Base-by-base conservation (phyloP, 2,329 filamentous ascomycete species). In the Microthyrium microscopicum region DNA sequence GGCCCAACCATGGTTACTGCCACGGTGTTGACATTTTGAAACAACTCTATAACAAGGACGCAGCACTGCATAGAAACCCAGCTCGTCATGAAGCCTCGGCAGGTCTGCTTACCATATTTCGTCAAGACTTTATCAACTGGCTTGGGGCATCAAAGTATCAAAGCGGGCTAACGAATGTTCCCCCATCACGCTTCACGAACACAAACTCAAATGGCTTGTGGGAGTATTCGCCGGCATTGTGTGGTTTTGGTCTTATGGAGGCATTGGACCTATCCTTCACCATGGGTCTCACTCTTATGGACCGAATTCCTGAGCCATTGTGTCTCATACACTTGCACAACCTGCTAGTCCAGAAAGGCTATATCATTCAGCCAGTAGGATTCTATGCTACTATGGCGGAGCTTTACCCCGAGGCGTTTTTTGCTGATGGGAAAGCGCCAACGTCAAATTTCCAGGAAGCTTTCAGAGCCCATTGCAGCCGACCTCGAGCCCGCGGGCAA, bases 151-250 rank as follows among this genome's bases (percentile, higher is more conserved):
- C 49, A 4, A 56, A 50, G 34, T 55, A 55, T 34, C 48, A 38
- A 44, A 16, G 44, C 34, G 52, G 51, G n/a, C 42, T 56, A 25
- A 41, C n/a, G 4, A 45, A 32, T 0, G 56, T 61, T 20, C 51
- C 56, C 0, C 51, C 51, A 3, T 63, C 61, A 3, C 55, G 55
- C 0, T 65, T 66, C 40, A 44, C 53, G 1, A 42, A 46, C 11
- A 50, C 49, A 2, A 52, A 59, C 37, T 5, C 51, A 1, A 63
- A 66, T 30, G 61, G 60, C 0, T 46, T 66, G 1, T 66, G 57
- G 54, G 54, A 60, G 13, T 62, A 60, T 35, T 66, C 58, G 3
- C 64, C 62, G 0, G 65, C 56, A 24, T 49, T 65, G 3, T 66
- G 61, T 24, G 63, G 60, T 12, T 52, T 53, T 8, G 58, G 60